Evolutionary conservation across 768 basidiomycete genomes (phyloP), one percentile per base, ranked within the genome.

Genomic region (Lactarius sp.): DNA sequence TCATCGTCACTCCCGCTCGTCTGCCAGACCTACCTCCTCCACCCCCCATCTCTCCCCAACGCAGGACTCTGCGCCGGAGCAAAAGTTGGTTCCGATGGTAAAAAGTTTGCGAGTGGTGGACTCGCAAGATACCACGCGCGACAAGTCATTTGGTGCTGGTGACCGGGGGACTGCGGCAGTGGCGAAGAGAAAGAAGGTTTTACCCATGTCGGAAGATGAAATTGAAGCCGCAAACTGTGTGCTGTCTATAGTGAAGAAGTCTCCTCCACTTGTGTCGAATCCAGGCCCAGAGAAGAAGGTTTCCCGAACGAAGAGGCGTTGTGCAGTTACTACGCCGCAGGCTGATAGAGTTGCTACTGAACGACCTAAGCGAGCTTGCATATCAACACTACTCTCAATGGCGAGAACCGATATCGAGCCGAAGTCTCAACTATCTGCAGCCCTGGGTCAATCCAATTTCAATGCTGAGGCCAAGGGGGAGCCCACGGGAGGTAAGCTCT

Each of bases 21-120:
- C 63, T 39, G 9, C 39, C 49, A 34, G 20, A 37, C 49, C 33
- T 53, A 61, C 59, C 44, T 20, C 42, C 65, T 41, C 50, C 37
- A 4, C 37, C 44, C 10, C 55, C 50, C 2, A 37, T 10, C 58
- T 20, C 52, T 34, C 18, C 49, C 44, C 37, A 46, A 5, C 66
- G 37, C 58, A 60, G 49, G 42, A 52, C 49, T 20, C 66, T 67
- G 37, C 66, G 66, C 50, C 63, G 66, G 47, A 67, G 64, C 64
- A 59, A 61, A 67, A 67, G 66, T 51, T 66, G 66, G 66, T 6
- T 67, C 50, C 64, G 57, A 47, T 67, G 59, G 66, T 66, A 47
- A 67, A 61, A 50, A 59, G 66, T 3, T 31, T 50, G 59, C 59
- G 59, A 18, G 46, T 68, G 20, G 46, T 68, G 47, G 64, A 67